Conservation (phyloP, 805 yeast species). For the Metschnikowia proteae region DNA sequence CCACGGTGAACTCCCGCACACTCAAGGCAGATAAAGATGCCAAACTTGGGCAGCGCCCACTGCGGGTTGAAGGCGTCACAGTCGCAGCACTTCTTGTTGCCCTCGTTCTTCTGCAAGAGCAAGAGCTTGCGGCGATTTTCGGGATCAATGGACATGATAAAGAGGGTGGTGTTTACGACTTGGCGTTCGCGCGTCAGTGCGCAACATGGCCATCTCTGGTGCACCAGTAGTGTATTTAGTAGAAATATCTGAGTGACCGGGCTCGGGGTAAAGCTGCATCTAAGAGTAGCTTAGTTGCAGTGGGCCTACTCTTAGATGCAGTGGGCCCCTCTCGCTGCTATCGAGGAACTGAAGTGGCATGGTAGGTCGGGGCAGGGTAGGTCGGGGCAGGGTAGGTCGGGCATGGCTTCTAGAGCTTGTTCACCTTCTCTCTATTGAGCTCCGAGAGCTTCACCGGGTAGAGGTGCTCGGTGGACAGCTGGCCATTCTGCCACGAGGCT, state of each 20-base stretch:
- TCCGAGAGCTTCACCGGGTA: slow-evolving; percentile 32
- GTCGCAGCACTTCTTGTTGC: slow-evolving; percentile 86
- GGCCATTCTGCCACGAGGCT: slow-evolving; percentile 26
- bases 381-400: neutral
- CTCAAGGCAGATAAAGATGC: slow-evolving; percentile 93
- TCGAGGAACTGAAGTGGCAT: no score
- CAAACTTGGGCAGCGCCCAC: slow-evolving; percentile 99
- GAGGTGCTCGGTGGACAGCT: slow-evolving; percentile 15
- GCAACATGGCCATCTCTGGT: neutral
- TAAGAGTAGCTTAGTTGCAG: no score
- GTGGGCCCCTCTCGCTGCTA: no score
- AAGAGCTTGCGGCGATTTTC: slow-evolving; percentile 77
- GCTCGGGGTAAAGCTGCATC: no score
- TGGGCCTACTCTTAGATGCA: no score
- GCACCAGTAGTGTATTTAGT: no score
- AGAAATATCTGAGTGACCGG: no score
- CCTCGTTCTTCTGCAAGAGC: slow-evolving; percentile 76
- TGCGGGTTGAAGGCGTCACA: slow-evolving; percentile 96
- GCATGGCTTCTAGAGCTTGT: slow-evolving; percentile 10
- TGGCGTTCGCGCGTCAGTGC: neutral
- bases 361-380: neutral
- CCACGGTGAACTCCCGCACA: slow-evolving; percentile 98
- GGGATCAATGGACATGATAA: slow-evolving; percentile 76
- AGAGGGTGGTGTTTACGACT: neutral
- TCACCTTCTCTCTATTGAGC: slow-evolving; percentile 15